Conservation (phyloP, 1,139 yeast genomes). For the Candida tropicalis region DNA sequence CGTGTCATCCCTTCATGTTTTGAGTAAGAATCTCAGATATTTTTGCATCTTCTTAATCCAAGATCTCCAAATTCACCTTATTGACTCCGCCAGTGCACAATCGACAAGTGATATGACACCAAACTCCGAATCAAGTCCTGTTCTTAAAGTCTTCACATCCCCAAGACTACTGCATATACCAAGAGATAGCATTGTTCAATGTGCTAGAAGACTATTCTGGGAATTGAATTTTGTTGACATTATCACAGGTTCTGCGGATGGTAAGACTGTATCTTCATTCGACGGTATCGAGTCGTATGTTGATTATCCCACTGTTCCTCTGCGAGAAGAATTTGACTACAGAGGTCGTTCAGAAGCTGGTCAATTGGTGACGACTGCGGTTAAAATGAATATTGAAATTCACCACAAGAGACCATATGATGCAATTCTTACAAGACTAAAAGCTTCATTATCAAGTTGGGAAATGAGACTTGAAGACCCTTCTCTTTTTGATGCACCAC, state of each 20-base stretch:
- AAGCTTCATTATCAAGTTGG: conserved; percentile 51
- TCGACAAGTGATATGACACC: conserved; percentile 9
- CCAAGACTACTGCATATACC: conserved; percentile 21
- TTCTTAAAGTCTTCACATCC: conserved; percentile 14
- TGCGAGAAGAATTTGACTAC: conserved; percentile 41
- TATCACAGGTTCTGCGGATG: conserved; percentile 54
- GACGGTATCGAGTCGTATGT: conserved; percentile 32
- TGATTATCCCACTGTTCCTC: conserved; percentile 37
- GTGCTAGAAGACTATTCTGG: conserved; percentile 50
- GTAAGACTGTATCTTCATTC: conserved; percentile 44
- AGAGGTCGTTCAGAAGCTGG: conserved; percentile 51
- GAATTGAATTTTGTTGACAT: conserved; percentile 52
- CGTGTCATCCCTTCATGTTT: conserved; percentile 48
- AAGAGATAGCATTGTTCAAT: conserved; percentile 25
- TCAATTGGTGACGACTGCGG: conserved; percentile 49
- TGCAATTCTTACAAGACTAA: conserved; percentile 32
- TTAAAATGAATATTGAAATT: conserved; percentile 45
- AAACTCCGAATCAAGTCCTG: conserved; percentile 8
- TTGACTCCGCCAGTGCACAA: conserved; percentile 24
- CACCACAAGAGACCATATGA: conserved; percentile 38
- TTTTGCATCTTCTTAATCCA: conserved; percentile 38
- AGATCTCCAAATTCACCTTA: conserved; percentile 33
- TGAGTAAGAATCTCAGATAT: conserved; percentile 40
- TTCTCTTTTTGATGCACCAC: conserved; percentile 41
- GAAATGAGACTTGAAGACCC: conserved; percentile 49